A percentile compares a stretch with the other conserved stretches of the same genome.
Conservation (phyloP, 2,329 filamentous ascomycete genomes). For the Cladophialophora bantiana region DNA sequence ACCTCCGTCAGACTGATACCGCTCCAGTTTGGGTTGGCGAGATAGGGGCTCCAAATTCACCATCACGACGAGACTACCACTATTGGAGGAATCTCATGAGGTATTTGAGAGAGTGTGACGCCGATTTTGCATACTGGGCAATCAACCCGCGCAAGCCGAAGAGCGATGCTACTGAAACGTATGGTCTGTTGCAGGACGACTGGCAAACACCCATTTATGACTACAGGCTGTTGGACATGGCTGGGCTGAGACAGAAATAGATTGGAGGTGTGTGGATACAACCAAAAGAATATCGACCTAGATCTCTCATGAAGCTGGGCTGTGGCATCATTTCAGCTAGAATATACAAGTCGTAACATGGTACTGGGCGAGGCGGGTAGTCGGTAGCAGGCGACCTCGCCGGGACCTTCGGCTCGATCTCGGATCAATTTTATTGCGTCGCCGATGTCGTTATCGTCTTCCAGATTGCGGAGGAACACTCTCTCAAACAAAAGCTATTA, state of each 20-base stretch:
- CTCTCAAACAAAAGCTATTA: neutral
- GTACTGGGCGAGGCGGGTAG: too few relatives aligned
- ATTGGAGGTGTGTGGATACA: neutral
- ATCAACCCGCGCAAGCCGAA: constrained; percentile 71
- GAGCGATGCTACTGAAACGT: constrained; percentile 64
- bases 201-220: constrained; percentile 69
- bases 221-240: constrained; percentile 68
- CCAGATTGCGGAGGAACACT: neutral
- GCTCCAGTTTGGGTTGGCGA: constrained; percentile 74
- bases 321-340: neutral
- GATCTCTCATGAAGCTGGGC: neutral
- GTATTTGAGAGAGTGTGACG: constrained; percentile 65
- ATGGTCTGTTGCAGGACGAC: constrained; percentile 68
- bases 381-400: too few relatives aligned
- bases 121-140: constrained; percentile 75
- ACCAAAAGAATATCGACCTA: neutral
- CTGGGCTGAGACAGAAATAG: constrained; percentile 14
- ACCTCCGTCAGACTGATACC: constrained; percentile 62
- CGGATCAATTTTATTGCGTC: neutral
- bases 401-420: neutral
- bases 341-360: neutral
- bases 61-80: constrained; percentile 64
- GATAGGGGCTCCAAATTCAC: constrained; percentile 65
- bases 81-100: constrained; percentile 71
- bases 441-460: neutral